Evolutionary conservation across 2,329 filamentous ascomycete species (phyloP).

Genomic region (Fusarium hainanense): DNA sequence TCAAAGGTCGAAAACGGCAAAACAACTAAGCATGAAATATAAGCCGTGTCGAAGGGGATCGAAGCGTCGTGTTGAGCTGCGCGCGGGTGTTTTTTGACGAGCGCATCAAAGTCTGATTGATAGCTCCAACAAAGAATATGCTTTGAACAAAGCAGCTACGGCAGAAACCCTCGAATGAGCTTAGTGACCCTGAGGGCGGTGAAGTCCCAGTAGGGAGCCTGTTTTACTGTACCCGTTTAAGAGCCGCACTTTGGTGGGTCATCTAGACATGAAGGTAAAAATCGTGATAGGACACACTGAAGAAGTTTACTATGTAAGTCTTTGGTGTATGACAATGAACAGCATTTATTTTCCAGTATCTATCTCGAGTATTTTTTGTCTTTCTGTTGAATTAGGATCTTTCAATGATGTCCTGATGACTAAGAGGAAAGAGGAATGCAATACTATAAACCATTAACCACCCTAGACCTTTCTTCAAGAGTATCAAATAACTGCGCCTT

Average conservation of each 20-base stretch:
- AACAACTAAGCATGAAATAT: neutral
- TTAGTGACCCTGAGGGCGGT: conserved; percentile 27
- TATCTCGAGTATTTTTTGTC: neutral
- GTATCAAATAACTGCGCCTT: neutral
- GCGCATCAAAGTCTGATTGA: conserved; percentile 37
- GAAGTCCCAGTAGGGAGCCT: neutral
- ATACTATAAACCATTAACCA: neutral
- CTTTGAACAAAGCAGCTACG: conserved; percentile 27
- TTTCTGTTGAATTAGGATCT: neutral
- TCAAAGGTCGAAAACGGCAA: neutral
- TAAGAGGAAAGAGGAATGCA: neutral
- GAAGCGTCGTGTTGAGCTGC: conserved; percentile 23
- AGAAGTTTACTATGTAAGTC: neutral
- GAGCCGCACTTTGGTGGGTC: conserved; percentile 28
- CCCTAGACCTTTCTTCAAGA: neutral
- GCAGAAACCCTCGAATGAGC: conserved; percentile 30
- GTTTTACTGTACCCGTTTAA: neutral
- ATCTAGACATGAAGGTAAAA: neutral
- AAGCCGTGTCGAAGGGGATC: conserved; percentile 1
- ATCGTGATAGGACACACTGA: neutral
- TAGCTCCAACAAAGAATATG: conserved; percentile 41
- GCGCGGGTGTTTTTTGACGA: conserved; percentile 31
- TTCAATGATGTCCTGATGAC: neutral
- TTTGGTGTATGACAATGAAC: neutral
- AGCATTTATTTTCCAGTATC: neutral